Base-by-base conservation (phyloP, 352 stramenopile genomes). In the Globisporangium yorkense region DNA sequence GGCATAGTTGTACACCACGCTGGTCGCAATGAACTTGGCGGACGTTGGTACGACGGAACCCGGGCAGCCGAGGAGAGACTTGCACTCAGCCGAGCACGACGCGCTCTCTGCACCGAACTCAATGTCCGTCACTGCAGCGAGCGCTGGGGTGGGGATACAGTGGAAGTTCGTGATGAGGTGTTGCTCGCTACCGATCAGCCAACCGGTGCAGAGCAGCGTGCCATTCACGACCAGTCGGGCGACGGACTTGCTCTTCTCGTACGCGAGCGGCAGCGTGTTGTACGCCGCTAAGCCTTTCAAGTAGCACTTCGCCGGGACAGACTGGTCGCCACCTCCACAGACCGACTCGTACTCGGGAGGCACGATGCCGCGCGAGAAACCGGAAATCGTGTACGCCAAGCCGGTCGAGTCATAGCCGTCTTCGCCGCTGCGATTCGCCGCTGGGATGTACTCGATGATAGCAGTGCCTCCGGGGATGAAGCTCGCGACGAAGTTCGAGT, bases 141-240 rank as follows among this genome's bases (percentile, higher is more conserved):
- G 58, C 1, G 62, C 61, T 37, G 64, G 52, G 21, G 63, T 33
- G 16, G 71, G 53, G 43, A 87, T 87, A 59, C 77, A 91, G 62
- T 91, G 79, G 20, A 79, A 60, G 67, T 89, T 89, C 8, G 81
- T 89, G 63, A 89, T 70, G n/a, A 92, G 21, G 59, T 92, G 77
- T 1, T 75, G 74, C 37, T 85, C 68, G 45, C 66, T 87, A 16
- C 76, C 80, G 31, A 49, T 63, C 18, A 90, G 75, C 70, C 77
- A 90, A 10, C 80, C 80, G 2, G 80, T 88, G 58, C 80, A 90
- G 47, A 83, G 37, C 43, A 60, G 67, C 3, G 61, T 63, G 18
- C 75, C 75, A 47, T 80, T 72, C 47, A 92, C 81, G 3, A 87
- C 37, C n/a, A 92, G 63, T 20, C 79, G 75, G 52, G 75, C 77